Base-by-base conservation (phyloP, 257 asterid genomes). In the Nicotiana tomentosiformis region DNA sequence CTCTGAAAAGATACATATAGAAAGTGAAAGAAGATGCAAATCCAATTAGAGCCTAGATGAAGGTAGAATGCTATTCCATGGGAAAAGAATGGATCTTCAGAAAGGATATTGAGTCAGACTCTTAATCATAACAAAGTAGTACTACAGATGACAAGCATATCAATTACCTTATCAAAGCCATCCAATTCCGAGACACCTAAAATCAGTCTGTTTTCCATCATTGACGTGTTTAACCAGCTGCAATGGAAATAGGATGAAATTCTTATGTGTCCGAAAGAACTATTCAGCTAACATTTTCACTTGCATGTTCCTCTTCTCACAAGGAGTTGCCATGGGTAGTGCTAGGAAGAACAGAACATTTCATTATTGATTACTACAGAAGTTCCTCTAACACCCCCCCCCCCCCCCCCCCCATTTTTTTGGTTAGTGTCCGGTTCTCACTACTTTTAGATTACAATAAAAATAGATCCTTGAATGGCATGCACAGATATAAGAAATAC, bases 221-320 rank as follows among this genome's bases (percentile, higher is more conserved):
- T 87, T 74, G 95, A 85, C 17, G 99, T 94, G 91, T 94, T 96
- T 87, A 94, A 87, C 99, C 98, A 96, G 86, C 99, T 96, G 97
- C 58, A 81, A 78, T 66, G 67, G 82, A 77, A 85, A 76, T 14
- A 51, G 26, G 29, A 26, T 51, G 43, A 29, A 49, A 76, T 51
- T 76, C 80, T 76, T 76, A 15, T 26, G 23, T 49, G 64, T 64
- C 43, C 26, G 4, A 76, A 76, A 49, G 16, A 49, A 51, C 9
- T 49, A 26, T 76, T 51, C 43, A 76, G 5, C 79, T 26, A 74
- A 74, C 23, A 26, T 74, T 23, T 43, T 74, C 62, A 14, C 10
- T 20, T 49, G 37, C 4, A 15, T 0, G 39, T 32, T 49, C 78
- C 78, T 43, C 79, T 72, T 46, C 39, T 72, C 80, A 51, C 15